Evolutionary conservation across 2,329 filamentous ascomycete species (phyloP).

Genomic region (Gaeumannomyces tritici): DNA sequence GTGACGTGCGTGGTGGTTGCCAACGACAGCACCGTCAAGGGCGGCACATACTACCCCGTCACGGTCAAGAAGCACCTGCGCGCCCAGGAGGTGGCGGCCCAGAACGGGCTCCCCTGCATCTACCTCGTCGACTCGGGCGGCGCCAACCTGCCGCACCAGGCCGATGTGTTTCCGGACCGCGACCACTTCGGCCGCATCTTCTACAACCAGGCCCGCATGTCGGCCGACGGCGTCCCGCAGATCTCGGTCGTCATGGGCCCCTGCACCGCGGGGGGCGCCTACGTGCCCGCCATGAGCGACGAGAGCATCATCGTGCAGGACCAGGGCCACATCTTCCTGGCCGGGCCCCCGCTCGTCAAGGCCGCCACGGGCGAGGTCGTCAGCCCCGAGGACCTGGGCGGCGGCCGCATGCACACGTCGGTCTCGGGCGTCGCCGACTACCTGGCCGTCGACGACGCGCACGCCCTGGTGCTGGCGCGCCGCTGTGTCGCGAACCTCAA

Average conservation of each 20-base stretch:
- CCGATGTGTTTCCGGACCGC: constrained; percentile 88
- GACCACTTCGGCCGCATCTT: constrained; percentile 97
- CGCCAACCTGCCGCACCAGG: constrained; percentile 89
- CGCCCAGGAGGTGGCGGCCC: constrained; percentile 80
- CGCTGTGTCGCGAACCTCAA: constrained; percentile 83
- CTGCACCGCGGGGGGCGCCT: constrained; percentile 91
- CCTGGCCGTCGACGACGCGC: constrained; percentile 85
- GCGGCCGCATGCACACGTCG: constrained; percentile 80
- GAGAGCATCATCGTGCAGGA: constrained; percentile 84
- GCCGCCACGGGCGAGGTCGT: constrained; percentile 92
- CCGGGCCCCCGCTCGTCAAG: constrained; percentile 88
- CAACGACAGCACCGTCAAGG: constrained; percentile 96
- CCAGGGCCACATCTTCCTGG: constrained; percentile 96
- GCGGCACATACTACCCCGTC: constrained; percentile 92
- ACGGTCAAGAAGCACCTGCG: constrained; percentile 96
- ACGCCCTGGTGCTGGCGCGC: constrained; percentile 77
- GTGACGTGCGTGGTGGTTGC: constrained; percentile 89
- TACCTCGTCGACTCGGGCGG: constrained; percentile 95
- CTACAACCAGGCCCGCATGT: constrained; percentile 96
- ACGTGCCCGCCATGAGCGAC: constrained; percentile 95
- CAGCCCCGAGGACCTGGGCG: constrained; percentile 81
- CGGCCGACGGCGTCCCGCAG: constrained; percentile 77
- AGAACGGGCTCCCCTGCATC: constrained; percentile 80
- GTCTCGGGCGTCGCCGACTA: constrained; percentile 94
- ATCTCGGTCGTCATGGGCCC: constrained; percentile 95